Evolutionary conservation across 768 basidiomycete species (phyloP).

Genomic region (Asterophora parasitica): DNA sequence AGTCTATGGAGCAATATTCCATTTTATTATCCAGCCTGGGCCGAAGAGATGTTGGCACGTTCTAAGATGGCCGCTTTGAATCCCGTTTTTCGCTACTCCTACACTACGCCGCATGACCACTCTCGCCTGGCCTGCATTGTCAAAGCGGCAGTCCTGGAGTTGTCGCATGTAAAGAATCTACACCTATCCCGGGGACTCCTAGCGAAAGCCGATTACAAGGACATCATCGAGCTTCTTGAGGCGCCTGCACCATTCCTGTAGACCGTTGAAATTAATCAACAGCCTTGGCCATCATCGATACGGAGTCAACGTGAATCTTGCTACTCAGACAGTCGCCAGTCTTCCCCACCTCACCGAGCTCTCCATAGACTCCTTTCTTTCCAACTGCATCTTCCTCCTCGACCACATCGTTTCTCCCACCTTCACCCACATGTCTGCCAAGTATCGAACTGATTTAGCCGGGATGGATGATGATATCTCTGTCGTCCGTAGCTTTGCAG

Average conservation of each 20-base stretch:
- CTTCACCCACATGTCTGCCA: no score
- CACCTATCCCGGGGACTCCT: neutral
- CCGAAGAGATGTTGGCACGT: slow-evolving; percentile 5
- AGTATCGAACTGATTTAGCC: neutral
- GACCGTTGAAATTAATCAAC: neutral
- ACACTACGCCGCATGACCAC: no score
- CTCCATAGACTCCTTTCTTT: neutral
- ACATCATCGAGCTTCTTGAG: neutral
- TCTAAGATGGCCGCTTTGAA: slow-evolving; percentile 9
- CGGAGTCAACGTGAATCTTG: neutral
- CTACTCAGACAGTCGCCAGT: neutral
- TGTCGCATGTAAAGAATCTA: neutral
- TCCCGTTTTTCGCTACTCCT: no score
- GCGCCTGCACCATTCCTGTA: neutral
- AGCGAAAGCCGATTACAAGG: neutral
- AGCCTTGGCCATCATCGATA: neutral
- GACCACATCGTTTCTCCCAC: neutral
- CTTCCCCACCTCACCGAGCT: neutral
- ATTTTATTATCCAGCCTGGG: slow-evolving; percentile 1
- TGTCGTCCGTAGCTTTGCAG: neutral
- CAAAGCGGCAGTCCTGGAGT: neutral
- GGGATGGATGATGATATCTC: neutral
- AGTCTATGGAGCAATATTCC: slow-evolving; percentile 6
- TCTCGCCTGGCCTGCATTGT: no score
- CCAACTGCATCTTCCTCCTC: neutral